A percentile compares a stretch with the other conserved stretches of the same genome.
Evolutionary conservation across 2,329 filamentous ascomycete genomes (phyloP).

Genomic region (Aschersonia sp.): DNA sequence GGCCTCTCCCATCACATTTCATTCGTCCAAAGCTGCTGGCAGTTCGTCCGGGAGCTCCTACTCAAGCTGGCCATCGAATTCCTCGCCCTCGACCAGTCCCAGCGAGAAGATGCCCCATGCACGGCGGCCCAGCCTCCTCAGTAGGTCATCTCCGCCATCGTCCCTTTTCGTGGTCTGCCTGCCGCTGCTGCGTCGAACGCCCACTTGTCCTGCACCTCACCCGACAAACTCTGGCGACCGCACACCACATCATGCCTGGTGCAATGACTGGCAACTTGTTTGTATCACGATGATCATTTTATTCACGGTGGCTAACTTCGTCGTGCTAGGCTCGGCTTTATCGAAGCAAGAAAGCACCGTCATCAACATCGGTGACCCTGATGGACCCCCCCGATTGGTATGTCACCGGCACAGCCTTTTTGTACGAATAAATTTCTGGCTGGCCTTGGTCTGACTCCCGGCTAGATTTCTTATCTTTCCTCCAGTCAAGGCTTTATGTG

Average conservation of each 20-base stretch:
- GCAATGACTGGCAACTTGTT: no score
- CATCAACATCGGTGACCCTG: conserved; percentile 61
- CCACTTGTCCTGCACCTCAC: no score
- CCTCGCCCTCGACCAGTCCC: conserved; percentile 40
- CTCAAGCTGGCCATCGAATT: conserved; percentile 31
- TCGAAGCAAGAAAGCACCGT: conserved; percentile 66
- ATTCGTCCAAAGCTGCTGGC: conserved; percentile 27
- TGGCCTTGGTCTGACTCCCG: background rate
- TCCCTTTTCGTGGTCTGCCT: background rate
- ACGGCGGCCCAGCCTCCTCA: conserved; percentile 47
- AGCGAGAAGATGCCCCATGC: conserved; percentile 34
- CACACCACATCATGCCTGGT: no score
- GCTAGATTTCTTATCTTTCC: conserved; percentile 64
- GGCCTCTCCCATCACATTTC: conserved; percentile 17
- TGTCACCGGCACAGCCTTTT: conserved; percentile 12
- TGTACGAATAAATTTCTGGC: no score
- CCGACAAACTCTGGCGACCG: no score
- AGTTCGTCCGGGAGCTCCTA: conserved; percentile 29
- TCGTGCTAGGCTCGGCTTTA: conserved; percentile 48
- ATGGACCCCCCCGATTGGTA: conserved; percentile 59
- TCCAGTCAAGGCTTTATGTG: conserved; percentile 70
- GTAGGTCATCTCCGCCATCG: conserved; percentile 20
- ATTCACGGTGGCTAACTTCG: background rate
- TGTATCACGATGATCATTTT: background rate
- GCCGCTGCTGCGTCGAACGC: no score